Conservation (phyloP, 768 basidiomycete species). For the Coprinopsis strossmayeri region DNA sequence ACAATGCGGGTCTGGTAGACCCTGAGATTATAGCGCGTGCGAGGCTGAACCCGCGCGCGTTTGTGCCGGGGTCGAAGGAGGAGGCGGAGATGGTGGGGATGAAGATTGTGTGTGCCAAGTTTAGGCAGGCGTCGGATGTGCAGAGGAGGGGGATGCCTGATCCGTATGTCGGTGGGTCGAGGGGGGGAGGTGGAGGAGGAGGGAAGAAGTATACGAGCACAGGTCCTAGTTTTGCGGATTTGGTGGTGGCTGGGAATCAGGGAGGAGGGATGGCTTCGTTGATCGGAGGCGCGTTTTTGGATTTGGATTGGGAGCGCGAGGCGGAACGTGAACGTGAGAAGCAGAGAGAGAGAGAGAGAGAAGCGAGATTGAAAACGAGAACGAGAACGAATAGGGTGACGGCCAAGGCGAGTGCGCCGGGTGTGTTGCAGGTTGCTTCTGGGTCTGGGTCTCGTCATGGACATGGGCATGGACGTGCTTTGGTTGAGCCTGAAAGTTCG, state of each 20-base stretch:
- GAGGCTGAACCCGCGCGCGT: conserved; percentile 9
- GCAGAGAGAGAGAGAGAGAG: not conserved
- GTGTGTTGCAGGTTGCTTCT: not conserved
- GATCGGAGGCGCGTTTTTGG: not conserved
- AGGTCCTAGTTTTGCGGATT: conserved; percentile 1
- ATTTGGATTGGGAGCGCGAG: not conserved
- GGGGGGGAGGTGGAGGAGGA: not conserved
- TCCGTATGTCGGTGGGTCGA: not conserved
- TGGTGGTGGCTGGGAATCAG: not conserved
- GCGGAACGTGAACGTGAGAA: not conserved
- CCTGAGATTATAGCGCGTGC: no score
- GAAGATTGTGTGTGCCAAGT: conserved; percentile 37
- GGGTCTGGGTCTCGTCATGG: conserved; percentile 5
- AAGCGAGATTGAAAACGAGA: not conserved
- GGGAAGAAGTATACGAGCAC: conserved; percentile 1
- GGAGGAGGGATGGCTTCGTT: not conserved
- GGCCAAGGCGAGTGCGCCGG: not conserved
- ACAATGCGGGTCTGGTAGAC: no score
- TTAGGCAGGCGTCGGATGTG: conserved; percentile 14
- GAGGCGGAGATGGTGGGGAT: conserved; percentile 23
- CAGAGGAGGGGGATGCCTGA: conserved; percentile 6
- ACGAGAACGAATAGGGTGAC: not conserved
- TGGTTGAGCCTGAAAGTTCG: no score
- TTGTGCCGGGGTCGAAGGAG: conserved; percentile 20
- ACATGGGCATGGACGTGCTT: no score